phyloP scores from a whole-genome alignment of 805 yeast genomes.

The Aciculoconidium aculeatum region DNA sequence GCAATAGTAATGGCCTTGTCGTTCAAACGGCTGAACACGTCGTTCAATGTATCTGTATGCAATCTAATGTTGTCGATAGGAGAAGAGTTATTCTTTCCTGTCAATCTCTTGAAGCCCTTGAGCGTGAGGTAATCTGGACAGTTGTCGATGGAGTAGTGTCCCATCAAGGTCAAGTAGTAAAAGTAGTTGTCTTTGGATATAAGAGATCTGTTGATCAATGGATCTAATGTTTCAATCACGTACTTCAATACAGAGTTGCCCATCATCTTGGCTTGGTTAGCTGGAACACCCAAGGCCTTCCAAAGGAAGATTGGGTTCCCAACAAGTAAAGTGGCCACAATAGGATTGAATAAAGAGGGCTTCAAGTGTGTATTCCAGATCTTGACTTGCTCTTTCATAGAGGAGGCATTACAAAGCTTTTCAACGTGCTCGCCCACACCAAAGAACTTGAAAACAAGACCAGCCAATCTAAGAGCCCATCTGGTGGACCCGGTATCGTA shows the following conservation, averaged over 20 bases:
- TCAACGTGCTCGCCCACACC: constrained; percentile 50
- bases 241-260: constrained; percentile 65
- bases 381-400: constrained; percentile 54
- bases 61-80: constrained; percentile 68
- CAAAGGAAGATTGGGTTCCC: constrained; percentile 84
- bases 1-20: constrained; percentile 66
- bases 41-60: constrained; percentile 75
- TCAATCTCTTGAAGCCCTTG: constrained; percentile 49
- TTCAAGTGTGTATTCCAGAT: constrained; percentile 61
- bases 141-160: constrained; percentile 52
- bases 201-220: constrained; percentile 57
- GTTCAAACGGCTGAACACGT: constrained; percentile 63
- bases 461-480: constrained; percentile 75
- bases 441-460: constrained; percentile 49
- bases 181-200: constrained; percentile 72
- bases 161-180: constrained; percentile 63
- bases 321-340: constrained; percentile 59
- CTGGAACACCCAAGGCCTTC: constrained; percentile 89
- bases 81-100: constrained; percentile 26
- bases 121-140: constrained; percentile 73
- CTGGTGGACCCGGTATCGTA: constrained; percentile 76
- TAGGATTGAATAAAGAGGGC: constrained; percentile 66
- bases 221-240: constrained; percentile 74
- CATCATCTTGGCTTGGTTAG: constrained; percentile 78
- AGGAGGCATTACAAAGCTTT: constrained; percentile 49